Percentiles rank a stretch among this genome's conserved stretches.
phyloP scores from a whole-genome alignment of 441 rosid genomes.

The Euphorbia corollata region DNA sequence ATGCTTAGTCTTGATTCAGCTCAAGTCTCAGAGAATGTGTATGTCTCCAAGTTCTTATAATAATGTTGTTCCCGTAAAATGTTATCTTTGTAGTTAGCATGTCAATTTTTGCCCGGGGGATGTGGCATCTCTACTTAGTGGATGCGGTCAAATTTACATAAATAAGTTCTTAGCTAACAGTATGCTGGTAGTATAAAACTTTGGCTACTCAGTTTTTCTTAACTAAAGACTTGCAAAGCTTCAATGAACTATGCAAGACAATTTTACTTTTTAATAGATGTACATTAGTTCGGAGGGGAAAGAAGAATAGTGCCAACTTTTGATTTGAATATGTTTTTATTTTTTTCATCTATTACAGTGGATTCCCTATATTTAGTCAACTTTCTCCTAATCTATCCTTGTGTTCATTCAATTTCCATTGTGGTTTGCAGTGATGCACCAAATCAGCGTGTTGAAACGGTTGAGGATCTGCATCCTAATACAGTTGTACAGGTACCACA shows the following conservation, averaged over 20 bases:
- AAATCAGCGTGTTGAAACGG: slow-evolving; percentile 41
- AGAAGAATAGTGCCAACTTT: neutral
- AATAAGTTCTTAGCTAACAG: neutral
- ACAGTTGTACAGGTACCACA: slow-evolving; percentile 58
- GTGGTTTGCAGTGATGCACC: slow-evolving; percentile 35
- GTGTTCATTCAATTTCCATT: slow-evolving; percentile 7
- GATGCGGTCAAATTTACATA: neutral
- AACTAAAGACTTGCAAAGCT: neutral
- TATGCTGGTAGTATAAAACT: neutral
- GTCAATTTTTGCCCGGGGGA: neutral
- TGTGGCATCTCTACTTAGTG: neutral
- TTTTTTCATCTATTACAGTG: neutral
- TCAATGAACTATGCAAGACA: neutral
- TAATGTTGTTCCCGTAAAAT: neutral
- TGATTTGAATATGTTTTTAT: neutral
- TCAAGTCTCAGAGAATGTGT: slow-evolving; percentile 40
- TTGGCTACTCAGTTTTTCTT: no score
- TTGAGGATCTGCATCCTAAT: slow-evolving; percentile 64
- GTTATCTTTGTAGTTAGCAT: neutral
- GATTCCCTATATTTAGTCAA: neutral
- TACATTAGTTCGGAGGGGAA: neutral
- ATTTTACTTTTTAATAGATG: neutral
- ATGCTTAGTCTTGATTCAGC: slow-evolving; percentile 35
- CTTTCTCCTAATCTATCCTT: neutral
- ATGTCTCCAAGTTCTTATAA: slow-evolving; percentile 26